These are phyloP conservation scores for Taiozyma onychis DNA, from an alignment of 1,139 yeast species.

Conservation along the genomic window DNA sequence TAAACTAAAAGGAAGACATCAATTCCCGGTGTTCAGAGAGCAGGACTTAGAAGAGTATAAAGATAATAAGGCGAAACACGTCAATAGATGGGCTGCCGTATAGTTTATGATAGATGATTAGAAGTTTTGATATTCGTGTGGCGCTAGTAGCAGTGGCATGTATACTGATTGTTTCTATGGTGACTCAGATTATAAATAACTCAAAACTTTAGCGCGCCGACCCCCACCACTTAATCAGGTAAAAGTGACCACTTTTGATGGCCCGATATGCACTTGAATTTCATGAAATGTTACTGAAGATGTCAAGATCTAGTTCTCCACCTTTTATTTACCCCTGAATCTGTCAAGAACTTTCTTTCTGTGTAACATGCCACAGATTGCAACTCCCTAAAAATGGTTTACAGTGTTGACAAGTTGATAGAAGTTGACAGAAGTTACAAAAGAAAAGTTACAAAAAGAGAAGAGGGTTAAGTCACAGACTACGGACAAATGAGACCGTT, in stretches of 20 bases:
- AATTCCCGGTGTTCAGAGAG: conserved; percentile 3
- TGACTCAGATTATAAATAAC: no score
- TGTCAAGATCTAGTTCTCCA: not conserved
- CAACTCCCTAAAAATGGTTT: no score
- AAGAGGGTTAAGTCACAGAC: not conserved
- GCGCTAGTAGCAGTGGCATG: no score
- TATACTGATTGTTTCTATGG: no score
- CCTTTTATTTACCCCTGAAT: not conserved
- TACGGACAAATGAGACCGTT: not conserved
- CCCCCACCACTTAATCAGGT: no score
- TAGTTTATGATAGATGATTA: not conserved
- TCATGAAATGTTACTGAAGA: no score
- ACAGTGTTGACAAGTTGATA: not conserved
- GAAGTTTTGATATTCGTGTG: no score
- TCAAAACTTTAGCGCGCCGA: no score
- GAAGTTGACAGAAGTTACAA: not conserved
- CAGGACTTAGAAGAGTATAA: conserved; percentile 3
- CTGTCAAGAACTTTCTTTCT: not conserved
- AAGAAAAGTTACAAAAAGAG: not conserved
- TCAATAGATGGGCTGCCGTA: conserved; percentile 1
- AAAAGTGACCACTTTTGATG: no score
- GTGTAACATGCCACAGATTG: no score
- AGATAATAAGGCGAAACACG: not conserved
- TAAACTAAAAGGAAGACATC: not conserved
- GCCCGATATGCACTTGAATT: no score